Percentiles rank a stretch among this genome's conserved stretches.
These are phyloP conservation scores for Trametes hirsuta DNA, from an alignment of 1,284 basidiomycete genomes.

Conservation along the genomic window DNA sequence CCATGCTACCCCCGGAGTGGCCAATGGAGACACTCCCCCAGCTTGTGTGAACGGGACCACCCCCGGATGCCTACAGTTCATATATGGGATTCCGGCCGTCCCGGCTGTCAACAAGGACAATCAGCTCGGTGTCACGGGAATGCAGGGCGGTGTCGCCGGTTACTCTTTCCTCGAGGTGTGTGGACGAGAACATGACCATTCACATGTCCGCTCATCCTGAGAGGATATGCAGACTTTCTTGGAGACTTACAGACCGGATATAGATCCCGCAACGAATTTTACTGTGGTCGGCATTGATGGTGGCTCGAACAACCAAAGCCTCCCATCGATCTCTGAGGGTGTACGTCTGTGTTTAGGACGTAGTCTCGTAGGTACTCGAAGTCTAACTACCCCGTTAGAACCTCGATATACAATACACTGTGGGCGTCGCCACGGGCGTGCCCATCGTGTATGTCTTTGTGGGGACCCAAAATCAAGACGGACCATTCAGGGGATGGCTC, in stretches of 20 bases:
- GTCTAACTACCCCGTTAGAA: constrained; percentile 31
- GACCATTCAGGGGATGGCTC: constrained; percentile 8
- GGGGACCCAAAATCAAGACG: constrained; percentile 3
- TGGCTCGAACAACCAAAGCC: constrained; percentile 43
- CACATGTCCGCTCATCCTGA: constrained; percentile 51
- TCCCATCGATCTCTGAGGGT: constrained; percentile 45
- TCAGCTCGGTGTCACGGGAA: constrained; percentile 58
- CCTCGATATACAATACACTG: constrained; percentile 64
- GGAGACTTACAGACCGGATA: constrained; percentile 50
- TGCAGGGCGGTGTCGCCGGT: constrained; percentile 19
- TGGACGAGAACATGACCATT: constrained; percentile 6
- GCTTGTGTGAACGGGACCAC: constrained; percentile 48
- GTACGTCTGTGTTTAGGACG: constrained; percentile 28
- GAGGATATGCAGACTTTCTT: constrained; percentile 54
- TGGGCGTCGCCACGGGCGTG: constrained; percentile 57
- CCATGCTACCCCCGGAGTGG: too few species aligned
- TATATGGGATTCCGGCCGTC: constrained; percentile 53
- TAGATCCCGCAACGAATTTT: constrained; percentile 35
- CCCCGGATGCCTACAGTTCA: constrained; percentile 50
- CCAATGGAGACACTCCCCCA: background rate
- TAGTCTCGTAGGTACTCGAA: background rate
- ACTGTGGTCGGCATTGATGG: constrained; percentile 47
- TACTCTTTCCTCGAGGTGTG: too few species aligned
- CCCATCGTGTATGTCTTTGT: constrained; percentile 13
- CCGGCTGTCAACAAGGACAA: constrained; percentile 45